Evolutionary conservation across 1,284 basidiomycete species (phyloP), one percentile per base, ranked within the genome.

Genomic region (Sanghuangporus weigelae): DNA sequence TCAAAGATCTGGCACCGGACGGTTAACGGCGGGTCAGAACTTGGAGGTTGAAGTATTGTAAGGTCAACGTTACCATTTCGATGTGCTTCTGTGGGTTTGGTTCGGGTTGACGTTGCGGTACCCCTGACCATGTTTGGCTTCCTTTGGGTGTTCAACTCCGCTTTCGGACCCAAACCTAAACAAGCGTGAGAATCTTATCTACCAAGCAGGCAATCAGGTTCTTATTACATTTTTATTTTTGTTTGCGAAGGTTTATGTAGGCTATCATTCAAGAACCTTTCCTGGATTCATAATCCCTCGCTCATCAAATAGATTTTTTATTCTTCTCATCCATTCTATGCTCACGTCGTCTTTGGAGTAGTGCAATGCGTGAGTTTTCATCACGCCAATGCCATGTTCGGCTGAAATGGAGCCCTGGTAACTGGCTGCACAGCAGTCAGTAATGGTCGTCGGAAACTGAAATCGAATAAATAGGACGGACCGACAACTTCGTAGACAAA

Each of bases 401-500:
- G 97, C 97, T 7, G 95, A 97, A 68, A 99, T 87, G 0, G 96
- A 98, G 1, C 97, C 97, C 56, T 85, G 83, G 72, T 90, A 81
- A 5, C 81, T 84, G 23, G 84, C 86, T 90, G 63, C 14, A 36
- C 19, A 26, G 44, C 21, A 35, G 65, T 23, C 54, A 44, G 21
- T 39, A 14, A 44, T 2, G 50, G 40, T 26, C 14, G 36, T 23
- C 19, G 23, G 7, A 1, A 21, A 44, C 21, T 19, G 5, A 1
- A 21, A 44, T 14, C 12, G 5, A 21, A 60, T 57, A 54, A 16
- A 35, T 2, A 40, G 57, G 38, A 83, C 89, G 70, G 70, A 88
- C 89, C 80, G 65, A 96, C 92, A 64, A 97, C 84, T 75, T 99
- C 95, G 74, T 96, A 99, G 40, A 99, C 85, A 74, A 93, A 98